Evolutionary conservation across 257 asterid species (phyloP), one percentile per base, ranked within the genome.

Genomic region (Solanum sejunctum): DNA sequence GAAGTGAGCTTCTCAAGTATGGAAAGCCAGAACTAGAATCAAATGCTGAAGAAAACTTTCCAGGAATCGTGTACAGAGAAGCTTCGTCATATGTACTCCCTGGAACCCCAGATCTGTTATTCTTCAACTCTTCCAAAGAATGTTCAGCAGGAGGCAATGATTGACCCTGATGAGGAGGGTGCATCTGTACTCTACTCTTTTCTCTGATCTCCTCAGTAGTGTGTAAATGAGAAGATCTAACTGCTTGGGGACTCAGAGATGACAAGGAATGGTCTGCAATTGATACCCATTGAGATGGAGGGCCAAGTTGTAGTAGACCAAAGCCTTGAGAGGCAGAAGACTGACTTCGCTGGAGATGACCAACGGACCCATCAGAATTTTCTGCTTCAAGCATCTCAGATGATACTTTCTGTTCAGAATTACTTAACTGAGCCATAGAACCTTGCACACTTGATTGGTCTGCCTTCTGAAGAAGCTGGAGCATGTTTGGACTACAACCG

Each of bases 221-320:
- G 12, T 86, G 90, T 71, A 89, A 10, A 85, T 83, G 88, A 13
- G 80, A 72, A 39, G 92, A 89, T 86, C 70, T 88, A 49, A 45
- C 81, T 23, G 72, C 54, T 79, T 85, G 91, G 88, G 87, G 87
- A 86, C 88, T 90, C 64, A 85, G 93, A 75, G 91, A 87, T 85
- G 96, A 80, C 69, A 85, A 80, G 83, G 92, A 71, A 83, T 84
- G 92, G 70, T 88, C 92, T 21, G 90, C 88, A 82, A 85, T 73
- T 58, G 92, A 92, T 83, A 77, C 60, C 72, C 89, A 82, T 47
- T 90, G 97, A 85, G 97, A 92, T 75, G 99, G 98, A 84, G 98
- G 99, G 85, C 97, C 98, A 87, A 96, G 97, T 85, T 94, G 97
- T 78, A 96, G 97, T 78, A 96, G 89, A 83, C 95, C 93, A 89